Conservation (phyloP, 129 eudicot species). For the Rutidosis leptorrhynchoides region DNA sequence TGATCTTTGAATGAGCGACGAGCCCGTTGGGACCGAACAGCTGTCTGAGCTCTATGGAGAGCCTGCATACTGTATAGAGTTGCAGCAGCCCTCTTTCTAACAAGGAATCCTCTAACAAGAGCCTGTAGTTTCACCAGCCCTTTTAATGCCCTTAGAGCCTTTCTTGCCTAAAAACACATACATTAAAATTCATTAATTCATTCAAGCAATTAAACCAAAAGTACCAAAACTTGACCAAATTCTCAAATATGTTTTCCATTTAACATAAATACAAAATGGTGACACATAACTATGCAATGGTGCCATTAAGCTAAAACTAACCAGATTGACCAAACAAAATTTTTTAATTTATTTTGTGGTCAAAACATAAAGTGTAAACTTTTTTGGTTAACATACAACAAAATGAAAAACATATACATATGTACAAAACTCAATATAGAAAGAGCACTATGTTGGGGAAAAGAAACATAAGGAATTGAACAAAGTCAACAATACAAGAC, state of each 20-base stretch:
- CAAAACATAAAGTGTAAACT: constrained; percentile 11
- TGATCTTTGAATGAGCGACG: constrained; percentile 47
- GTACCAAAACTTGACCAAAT: constrained; percentile 1
- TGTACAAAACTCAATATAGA: constrained; percentile 7
- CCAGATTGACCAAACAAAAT: not conserved
- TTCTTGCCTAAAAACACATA: constrained; percentile 61
- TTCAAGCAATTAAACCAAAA: not conserved
- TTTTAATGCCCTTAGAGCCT: constrained; percentile 79
- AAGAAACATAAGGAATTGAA: constrained; percentile 18
- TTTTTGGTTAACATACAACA: not conserved
- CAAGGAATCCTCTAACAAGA: constrained; percentile 90
- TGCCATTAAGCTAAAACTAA: not conserved
- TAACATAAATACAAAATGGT: not conserved
- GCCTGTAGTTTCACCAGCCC: constrained; percentile 92
- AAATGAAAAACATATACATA: constrained; percentile 8
- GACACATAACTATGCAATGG: constrained; percentile 12
- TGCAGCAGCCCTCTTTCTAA: constrained; percentile 77
- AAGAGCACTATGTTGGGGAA: constrained; percentile 24
- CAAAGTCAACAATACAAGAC: constrained; percentile 32
- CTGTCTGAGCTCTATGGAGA: constrained; percentile 70
- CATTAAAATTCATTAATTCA: not conserved
- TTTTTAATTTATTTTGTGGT: not conserved
- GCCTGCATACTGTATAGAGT: constrained; percentile 97
- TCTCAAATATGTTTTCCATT: not conserved
- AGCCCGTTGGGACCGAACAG: constrained; percentile 61